A percentile compares a stretch with the other conserved stretches of the same genome.
Evolutionary conservation across 1,139 yeast species (phyloP).

Genomic region (Yamadazyma siamensis): DNA sequence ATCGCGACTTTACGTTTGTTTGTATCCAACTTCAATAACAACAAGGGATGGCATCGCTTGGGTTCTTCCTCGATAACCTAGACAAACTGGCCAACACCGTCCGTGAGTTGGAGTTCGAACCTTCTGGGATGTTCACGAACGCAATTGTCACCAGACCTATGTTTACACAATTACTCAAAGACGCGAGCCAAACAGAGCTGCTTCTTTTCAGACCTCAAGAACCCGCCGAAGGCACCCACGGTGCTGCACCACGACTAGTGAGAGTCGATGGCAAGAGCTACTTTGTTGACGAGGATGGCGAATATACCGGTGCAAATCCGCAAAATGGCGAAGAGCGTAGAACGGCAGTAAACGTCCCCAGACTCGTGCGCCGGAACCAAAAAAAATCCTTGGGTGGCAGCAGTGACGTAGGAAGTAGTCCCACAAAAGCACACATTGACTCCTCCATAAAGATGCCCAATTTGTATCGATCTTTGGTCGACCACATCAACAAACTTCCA

Average conservation of each 20-base stretch:
- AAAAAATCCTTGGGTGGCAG: slow-evolving; percentile 2
- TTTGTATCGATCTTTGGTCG: slow-evolving; percentile 10
- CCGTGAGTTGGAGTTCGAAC: slow-evolving; percentile 37
- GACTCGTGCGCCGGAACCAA: slow-evolving; percentile 8
- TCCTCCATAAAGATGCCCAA: no score
- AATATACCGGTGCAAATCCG: no score
- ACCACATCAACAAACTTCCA: slow-evolving; percentile 19
- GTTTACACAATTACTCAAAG: slow-evolving; percentile 58
- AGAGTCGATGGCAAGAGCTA: slow-evolving; percentile 37
- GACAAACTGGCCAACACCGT: slow-evolving; percentile 20
- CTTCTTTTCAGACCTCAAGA: slow-evolving; percentile 41
- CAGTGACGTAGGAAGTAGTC: slow-evolving; percentile 12
- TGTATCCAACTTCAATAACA: no score
- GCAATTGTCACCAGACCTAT: slow-evolving; percentile 54
- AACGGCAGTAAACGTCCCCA: slow-evolving; percentile 24
- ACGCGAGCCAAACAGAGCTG: slow-evolving; percentile 55
- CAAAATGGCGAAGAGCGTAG: slow-evolving; percentile 17
- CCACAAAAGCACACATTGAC: slow-evolving; percentile 10
- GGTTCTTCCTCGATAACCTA: slow-evolving; percentile 22
- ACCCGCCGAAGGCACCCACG: slow-evolving; percentile 9
- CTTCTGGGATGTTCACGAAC: slow-evolving; percentile 64
- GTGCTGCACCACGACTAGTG: slow-evolving; percentile 20
- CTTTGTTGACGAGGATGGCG: slow-evolving; percentile 24
- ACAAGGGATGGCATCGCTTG: slow-evolving; percentile 23
- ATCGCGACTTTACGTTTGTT: no score